phyloP scores from a whole-genome alignment of 2,329 filamentous ascomycete genomes.

The Chaetomium sp. region DNA sequence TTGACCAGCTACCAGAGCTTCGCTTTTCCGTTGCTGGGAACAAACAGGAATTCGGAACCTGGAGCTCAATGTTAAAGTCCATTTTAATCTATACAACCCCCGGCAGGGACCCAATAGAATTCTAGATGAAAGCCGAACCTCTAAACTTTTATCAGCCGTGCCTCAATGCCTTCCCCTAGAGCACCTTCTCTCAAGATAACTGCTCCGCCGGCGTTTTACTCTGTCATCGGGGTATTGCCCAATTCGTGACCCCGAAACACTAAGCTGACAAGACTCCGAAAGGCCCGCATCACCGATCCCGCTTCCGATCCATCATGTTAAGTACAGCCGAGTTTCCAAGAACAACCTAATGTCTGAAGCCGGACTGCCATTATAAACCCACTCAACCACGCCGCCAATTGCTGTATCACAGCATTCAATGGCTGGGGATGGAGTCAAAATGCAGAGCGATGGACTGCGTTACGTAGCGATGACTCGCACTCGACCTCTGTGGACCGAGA shows the following conservation, averaged over 20 bases:
- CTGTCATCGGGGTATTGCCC: not conserved
- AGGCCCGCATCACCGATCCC: not conserved
- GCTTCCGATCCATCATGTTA: not conserved
- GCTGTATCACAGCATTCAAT: not conserved
- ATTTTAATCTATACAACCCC: no score
- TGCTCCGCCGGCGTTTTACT: not conserved
- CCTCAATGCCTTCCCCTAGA: not conserved
- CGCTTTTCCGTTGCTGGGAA: no score
- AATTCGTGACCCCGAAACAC: not conserved
- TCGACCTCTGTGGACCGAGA: constrained; percentile 11
- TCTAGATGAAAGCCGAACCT: not conserved
- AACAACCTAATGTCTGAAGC: not conserved
- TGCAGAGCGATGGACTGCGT: no score
- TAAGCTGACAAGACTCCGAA: not conserved
- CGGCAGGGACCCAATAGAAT: no score
- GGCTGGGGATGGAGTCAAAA: not conserved
- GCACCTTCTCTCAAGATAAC: no score
- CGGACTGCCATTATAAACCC: not conserved
- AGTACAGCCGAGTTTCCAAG: not conserved
- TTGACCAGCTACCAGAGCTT: no score
- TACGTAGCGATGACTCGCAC: not conserved
- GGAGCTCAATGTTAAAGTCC: not conserved
- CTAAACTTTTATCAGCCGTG: not conserved
- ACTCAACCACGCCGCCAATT: not conserved
- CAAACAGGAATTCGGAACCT: not conserved